Percentiles rank a stretch among this genome's conserved stretches.
Conservation (phyloP, 768 basidiomycete species). For the Russula virescens region DNA sequence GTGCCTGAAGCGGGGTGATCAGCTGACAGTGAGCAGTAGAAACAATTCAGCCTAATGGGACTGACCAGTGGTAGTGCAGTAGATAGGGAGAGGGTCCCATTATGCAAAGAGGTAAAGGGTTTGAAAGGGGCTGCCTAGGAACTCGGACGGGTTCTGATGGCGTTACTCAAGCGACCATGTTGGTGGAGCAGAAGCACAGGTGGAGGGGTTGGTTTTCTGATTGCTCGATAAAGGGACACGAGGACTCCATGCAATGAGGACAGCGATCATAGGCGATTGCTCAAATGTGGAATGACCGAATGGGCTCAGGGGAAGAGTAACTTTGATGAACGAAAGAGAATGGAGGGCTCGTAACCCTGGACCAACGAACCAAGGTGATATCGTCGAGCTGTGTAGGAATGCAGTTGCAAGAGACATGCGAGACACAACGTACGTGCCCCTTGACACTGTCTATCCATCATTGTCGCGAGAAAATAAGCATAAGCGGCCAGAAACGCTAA, state of each 20-base stretch:
- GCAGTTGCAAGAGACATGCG: neutral
- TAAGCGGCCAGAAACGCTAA: neutral
- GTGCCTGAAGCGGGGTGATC: neutral
- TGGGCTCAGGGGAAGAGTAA: neutral
- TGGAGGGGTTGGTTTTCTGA: neutral
- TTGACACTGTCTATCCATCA: neutral
- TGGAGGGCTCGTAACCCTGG: too few relatives aligned
- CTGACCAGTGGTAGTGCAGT: neutral
- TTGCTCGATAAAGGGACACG: neutral
- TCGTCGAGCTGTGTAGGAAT: neutral
- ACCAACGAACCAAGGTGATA: neutral
- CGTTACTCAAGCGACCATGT: too few relatives aligned
- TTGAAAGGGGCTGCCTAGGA: too few relatives aligned
- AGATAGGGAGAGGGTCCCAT: too few relatives aligned
- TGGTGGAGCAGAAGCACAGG: neutral
- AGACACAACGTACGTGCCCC: neutral
- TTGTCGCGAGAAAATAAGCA: neutral
- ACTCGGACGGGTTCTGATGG: too few relatives aligned
- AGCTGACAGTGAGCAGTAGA: neutral
- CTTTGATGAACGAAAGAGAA: too few relatives aligned
- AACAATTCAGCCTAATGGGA: neutral
- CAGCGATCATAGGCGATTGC: neutral
- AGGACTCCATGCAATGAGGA: neutral
- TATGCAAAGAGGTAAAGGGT: too few relatives aligned
- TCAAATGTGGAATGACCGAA: neutral